A percentile compares a stretch with the other conserved stretches of the same genome.
Evolutionary conservation across 805 yeast species (phyloP).

Genomic region (Zygosaccharomyces pseudorouxii): DNA sequence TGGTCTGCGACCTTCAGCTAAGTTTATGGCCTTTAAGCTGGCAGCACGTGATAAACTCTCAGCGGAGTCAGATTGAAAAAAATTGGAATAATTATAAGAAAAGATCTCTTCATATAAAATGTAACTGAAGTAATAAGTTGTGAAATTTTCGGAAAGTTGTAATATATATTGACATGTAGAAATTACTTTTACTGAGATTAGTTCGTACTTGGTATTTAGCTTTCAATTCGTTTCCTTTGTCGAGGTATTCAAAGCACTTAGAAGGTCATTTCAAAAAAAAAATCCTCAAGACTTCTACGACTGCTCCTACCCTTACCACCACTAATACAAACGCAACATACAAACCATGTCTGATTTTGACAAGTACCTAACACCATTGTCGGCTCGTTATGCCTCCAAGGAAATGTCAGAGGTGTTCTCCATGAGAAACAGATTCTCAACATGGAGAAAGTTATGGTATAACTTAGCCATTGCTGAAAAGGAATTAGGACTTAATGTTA

Average conservation of each 20-base stretch:
- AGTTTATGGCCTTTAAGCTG: conserved; percentile 60
- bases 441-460: conserved; percentile 98
- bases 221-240: neutral
- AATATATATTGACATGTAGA: neutral
- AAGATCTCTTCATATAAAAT: conserved; percentile 1
- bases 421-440: conserved; percentile 86
- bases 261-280: neutral
- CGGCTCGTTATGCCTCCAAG: conserved; percentile 95
- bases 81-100: neutral
- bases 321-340: neutral
- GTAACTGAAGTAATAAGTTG: conserved; percentile 2
- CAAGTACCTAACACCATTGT: conserved; percentile 84
- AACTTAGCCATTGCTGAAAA: conserved; percentile 94
- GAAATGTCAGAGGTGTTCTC: conserved; percentile 96
- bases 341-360: conserved; percentile 44
- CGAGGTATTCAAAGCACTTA: neutral
- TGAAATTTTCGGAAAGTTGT: neutral
- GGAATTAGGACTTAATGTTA: conserved; percentile 77
- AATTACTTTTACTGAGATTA: neutral
- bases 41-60: conserved; percentile 13
- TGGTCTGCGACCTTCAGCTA: conserved; percentile 58
- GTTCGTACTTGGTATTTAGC: neutral
- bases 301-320: neutral
- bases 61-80: conserved; percentile 16
- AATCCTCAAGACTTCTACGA: neutral